Evolutionary conservation across 768 basidiomycete genomes (phyloP), one percentile per base, ranked within the genome.

Genomic region (Cantharellus anzutake): DNA sequence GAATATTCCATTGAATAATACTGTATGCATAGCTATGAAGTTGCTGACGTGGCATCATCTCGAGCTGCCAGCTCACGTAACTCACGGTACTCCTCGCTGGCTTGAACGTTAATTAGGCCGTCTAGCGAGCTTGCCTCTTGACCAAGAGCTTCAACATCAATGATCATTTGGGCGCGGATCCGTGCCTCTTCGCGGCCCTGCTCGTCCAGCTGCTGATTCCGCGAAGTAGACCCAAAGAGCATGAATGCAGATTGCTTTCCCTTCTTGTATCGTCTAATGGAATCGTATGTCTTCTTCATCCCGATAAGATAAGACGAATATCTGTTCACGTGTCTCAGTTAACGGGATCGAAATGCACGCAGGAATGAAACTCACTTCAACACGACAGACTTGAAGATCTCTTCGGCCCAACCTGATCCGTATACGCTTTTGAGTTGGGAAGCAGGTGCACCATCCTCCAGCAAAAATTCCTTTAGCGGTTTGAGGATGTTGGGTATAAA

Each of bases 251-350:
- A 73, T 64, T 84, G 88, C 66, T 87, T 89, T 51, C 86, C 84
- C 69, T 87, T 94, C 67, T 92, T 91, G 65, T 94, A 75, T 42
- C 86, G 78, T 42, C 84, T 76, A 35, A 98, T 72, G 5, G 88
- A 84, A 67, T 92, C 91, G 63, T 97, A 91, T 4, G 89, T 89
- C 74, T 94, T 94, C 69, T 82, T 86, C 78, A 93, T 90, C 0
- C 80, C 79, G 5, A 81, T 75, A 34, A 98, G 74, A 66, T 88
- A 84, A 60, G 78, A 76, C 7, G 84, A 80, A 69, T 94, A 96
- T 66, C 89, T 90, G 60, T 38, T 44, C 37, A 3, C 7, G 38
- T n/a, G 2, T 20, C 20, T 51, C n/a, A 3, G 41, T 62, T 37
- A 42, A 41, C 52, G 34, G 16, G 11, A 59, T 58, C 42, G 57